Evolutionary conservation across 169 alveolate species (phyloP), one percentile per base, ranked within the genome.

Genomic region (Plasmodium gallinaceum): DNA sequence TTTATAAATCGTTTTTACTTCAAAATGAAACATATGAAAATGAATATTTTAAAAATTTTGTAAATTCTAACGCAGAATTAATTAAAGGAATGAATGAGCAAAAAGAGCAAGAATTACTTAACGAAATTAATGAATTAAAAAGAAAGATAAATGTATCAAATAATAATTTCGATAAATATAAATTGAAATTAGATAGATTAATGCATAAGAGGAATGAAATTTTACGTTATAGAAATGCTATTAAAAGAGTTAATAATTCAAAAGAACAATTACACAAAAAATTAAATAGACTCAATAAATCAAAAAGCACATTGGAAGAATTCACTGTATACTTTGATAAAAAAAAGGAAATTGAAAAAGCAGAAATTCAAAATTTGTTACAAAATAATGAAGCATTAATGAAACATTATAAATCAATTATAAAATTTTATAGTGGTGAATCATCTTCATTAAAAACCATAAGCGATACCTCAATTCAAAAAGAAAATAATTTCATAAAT

Each of bases 101-200:
- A 48, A 0, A 78, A 24, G 14, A 16, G 26, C 26, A 78, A 0
- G 37, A 66, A 32, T 65, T 78, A 65, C 66, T 42, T 24, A 37
- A 20, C 14, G 78, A 78, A 45, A 65, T 78, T 26, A 60, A 45
- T 0, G 4, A 8, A 48, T 69, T 78, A 42, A 78, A 64, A 20
- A 7, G 48, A 18, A 48, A 26, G 8, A 3, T 52, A 48, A 58
- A 78, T 7, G 20, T 48, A 18, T 64, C 57, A 32, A 18, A 45
- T 32, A 58, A 62, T 70, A 51, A 51, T 42, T 64, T 18, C 24
- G 37, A 37, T 48, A 78, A 64, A 58, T 78, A 78, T 57, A 78
- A 78, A 51, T 57, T 78, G 9, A 78, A 78, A 65, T 78, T 78
- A 43, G 89, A 65, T 6, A 78, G 89, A 64, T 51, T 78, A 12